Evolutionary conservation across 257 asterid genomes (phyloP), one percentile per base, ranked within the genome.

Genomic region (Solanum chiquidenum): DNA sequence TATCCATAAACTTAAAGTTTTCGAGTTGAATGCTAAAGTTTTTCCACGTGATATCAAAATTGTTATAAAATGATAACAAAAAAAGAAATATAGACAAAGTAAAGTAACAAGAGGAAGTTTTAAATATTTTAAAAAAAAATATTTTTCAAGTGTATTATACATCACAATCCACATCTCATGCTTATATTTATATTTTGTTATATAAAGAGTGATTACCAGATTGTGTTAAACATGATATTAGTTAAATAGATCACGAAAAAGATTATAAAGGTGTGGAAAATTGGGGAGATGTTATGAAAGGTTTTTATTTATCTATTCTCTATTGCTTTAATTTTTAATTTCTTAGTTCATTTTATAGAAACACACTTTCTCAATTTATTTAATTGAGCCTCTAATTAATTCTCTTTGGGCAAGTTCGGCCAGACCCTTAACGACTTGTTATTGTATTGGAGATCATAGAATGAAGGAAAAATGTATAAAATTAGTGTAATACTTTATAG

Each of bases 221-320:
- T 12, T 12, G 9, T 5, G 23, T 68, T 68, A 13, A 27, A 68
- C 0, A 68, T 27, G 37, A 27, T 6, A 27, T 68, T 1, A 68
- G 1, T 13, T 3, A 13, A 12, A 68, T 0, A 27, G 0, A 66
- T 66, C 5, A 27, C 2, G 2, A 64, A 3, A 7, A 52, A 58
- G 2, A 20, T 58, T 58, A 58, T 7, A 3, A 8, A 58, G 25
- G 11, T 20, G 11, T 58, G 66, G 4, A 3, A 52, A 7, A 52
- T 18, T 16, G 3, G 5, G 12, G 6, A 12, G 0, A 25, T 13
- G 0, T 66, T 25, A n/a, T 10, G 33, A 4, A 64, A 27, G 2
- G 0, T 12, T 64, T n/a, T 11, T 64, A 64, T 64, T n/a, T 10
- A 64, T 64, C 18, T 25, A 64, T 64, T 62, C 0, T 12, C 1